Conservation (phyloP, 1,139 yeast species). For the Candida frijolesensis region DNA sequence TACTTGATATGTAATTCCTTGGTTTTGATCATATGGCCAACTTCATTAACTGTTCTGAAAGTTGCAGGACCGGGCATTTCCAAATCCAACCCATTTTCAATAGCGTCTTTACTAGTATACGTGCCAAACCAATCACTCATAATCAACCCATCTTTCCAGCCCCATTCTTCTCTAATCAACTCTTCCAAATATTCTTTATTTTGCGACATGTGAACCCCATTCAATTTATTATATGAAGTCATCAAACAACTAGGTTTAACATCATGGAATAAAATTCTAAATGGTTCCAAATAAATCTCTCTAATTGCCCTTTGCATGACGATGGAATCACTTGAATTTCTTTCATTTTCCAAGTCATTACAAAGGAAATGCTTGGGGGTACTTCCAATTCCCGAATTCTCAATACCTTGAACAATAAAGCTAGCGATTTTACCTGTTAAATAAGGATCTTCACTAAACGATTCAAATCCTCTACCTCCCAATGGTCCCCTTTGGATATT, state of each 20-base stretch:
- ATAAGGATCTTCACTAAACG: conserved; percentile 37
- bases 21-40: conserved; percentile 32
- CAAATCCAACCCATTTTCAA: conserved; percentile 57
- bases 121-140: conserved; percentile 70
- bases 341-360: conserved; percentile 61
- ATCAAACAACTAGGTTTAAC: conserved; percentile 43
- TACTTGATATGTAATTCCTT: conserved; percentile 33
- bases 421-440: conserved; percentile 34
- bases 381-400: conserved; percentile 43
- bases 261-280: conserved; percentile 56
- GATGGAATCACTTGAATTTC: conserved; percentile 49
- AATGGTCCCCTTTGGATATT: conserved; percentile 36
- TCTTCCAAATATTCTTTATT: conserved; percentile 42
- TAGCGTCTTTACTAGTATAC: conserved; percentile 47
- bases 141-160: conserved; percentile 49
- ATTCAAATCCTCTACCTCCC: conserved; percentile 41
- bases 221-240: conserved; percentile 63
- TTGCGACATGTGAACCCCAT: conserved; percentile 59
- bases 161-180: conserved; percentile 34
- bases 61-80: conserved; percentile 67
- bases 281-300: conserved; percentile 63
- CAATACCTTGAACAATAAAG: conserved; percentile 33
- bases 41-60: conserved; percentile 40
- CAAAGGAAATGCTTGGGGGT: conserved; percentile 62
- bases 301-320: conserved; percentile 60